Percentiles rank a stretch among this genome's conserved stretches.
Evolutionary conservation across 2,329 filamentous ascomycete species (phyloP).

Genomic region (Rutstroemia sp.): DNA sequence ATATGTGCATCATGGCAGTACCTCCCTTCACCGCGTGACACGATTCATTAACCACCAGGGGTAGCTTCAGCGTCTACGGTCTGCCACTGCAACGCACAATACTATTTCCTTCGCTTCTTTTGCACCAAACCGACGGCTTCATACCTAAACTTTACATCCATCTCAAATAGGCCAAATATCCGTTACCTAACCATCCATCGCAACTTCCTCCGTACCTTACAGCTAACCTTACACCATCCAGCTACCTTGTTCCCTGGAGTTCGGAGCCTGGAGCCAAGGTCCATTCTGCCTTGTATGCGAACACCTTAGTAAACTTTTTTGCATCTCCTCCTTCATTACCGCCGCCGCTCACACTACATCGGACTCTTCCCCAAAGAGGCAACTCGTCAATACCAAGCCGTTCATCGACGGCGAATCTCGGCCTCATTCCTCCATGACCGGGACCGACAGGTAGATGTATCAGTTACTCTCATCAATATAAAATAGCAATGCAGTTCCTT

Average conservation of each 20-base stretch:
- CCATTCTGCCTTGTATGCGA: background rate
- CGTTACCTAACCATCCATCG: background rate
- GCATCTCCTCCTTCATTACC: background rate
- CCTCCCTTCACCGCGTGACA: background rate
- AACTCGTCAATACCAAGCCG: background rate
- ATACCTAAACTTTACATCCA: background rate
- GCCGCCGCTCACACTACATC: background rate
- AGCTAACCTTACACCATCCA: background rate
- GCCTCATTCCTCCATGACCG: slow-evolving; percentile 8
- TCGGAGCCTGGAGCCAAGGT: background rate
- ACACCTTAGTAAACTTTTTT: background rate
- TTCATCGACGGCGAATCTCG: slow-evolving; percentile 11
- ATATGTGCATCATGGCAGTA: background rate
- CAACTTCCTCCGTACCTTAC: slow-evolving; percentile 11
- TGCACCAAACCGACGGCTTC: background rate
- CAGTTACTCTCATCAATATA: slow-evolving; percentile 15
- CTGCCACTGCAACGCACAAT: too few species aligned
- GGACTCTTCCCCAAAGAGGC: background rate
- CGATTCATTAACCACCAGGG: background rate
- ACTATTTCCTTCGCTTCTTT: background rate
- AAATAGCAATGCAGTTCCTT: slow-evolving; percentile 19
- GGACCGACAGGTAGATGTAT: background rate
- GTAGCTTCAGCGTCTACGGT: too few species aligned
- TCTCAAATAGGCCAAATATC: background rate
- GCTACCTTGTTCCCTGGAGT: too few species aligned